Evolutionary conservation across 257 asterid species (phyloP).

Genomic region (Solanum etuberosum): DNA sequence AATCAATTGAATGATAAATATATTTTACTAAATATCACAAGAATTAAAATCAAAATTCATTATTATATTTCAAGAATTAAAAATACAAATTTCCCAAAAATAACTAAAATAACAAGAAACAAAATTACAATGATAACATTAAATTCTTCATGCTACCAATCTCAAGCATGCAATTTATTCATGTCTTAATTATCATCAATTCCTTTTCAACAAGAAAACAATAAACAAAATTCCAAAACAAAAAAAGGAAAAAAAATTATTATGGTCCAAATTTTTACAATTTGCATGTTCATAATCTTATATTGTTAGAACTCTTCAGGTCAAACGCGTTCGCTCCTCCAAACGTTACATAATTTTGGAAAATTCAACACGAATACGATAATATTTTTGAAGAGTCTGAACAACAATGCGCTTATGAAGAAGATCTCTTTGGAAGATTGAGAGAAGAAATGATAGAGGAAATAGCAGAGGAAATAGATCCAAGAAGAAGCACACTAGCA

Average conservation of each 20-base stretch:
- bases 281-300: not conserved
- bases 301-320: not conserved
- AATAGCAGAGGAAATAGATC: not conserved
- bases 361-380: not conserved
- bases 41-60: not conserved
- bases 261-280: not conserved
- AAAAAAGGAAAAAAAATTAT: not conserved
- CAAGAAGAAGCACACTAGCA: not conserved
- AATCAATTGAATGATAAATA: not conserved
- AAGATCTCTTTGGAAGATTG: not conserved
- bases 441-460: not conserved
- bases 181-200: not conserved
- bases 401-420: not conserved
- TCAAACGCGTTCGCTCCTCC: fast-evolving
- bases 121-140: not conserved
- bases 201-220: not conserved
- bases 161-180: not conserved
- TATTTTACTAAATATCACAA: not conserved
- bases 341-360: fast-evolving
- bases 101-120: not conserved
- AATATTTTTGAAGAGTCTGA: not conserved
- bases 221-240: not conserved
- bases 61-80: not conserved
- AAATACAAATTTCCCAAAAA: not conserved
- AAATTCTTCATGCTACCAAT: not conserved